A percentile compares a stretch with the other conserved stretches of the same genome.
Evolutionary conservation across 164 flowering plant genomes (phyloP).

Genomic region (Magnolia kwangsiensis): DNA sequence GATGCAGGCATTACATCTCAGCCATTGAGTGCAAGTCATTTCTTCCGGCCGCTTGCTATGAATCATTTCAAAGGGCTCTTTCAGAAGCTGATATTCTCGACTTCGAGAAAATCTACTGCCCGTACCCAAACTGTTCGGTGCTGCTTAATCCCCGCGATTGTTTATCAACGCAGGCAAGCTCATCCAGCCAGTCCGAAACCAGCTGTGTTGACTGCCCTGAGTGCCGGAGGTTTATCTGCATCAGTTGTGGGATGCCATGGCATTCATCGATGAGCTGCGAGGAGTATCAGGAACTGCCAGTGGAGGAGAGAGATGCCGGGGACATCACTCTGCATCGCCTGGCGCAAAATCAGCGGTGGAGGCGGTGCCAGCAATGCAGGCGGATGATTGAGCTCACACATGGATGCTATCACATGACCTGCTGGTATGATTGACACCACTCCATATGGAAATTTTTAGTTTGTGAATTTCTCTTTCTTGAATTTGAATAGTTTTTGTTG

Average conservation of each 20-base stretch:
- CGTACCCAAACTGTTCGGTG: conserved; percentile 66
- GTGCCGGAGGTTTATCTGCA: conserved; percentile 67
- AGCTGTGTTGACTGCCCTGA: conserved; percentile 70
- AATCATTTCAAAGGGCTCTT: conserved; percentile 55
- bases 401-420: conserved; percentile 86
- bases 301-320: conserved; percentile 66
- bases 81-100: conserved; percentile 49
- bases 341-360: conserved; percentile 67
- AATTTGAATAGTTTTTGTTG: too few species aligned
- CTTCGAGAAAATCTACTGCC: conserved; percentile 60
- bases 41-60: conserved; percentile 62
- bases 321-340: conserved; percentile 60
- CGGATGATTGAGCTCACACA: conserved; percentile 76
- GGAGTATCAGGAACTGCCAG: conserved; percentile 66
- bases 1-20: conserved; percentile 67
- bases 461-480: neutral
- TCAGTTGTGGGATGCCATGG: conserved; percentile 84
- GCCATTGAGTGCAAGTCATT: conserved; percentile 61
- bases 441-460: neutral
- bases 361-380: conserved; percentile 82
- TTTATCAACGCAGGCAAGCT: conserved; percentile 58
- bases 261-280: conserved; percentile 76
- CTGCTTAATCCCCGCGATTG: conserved; percentile 62
- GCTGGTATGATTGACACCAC: conserved; percentile 52
- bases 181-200: conserved; percentile 53